Base-by-base conservation (phyloP, 2,329 filamentous ascomycete species). In the Stemphylium vesicarium region DNA sequence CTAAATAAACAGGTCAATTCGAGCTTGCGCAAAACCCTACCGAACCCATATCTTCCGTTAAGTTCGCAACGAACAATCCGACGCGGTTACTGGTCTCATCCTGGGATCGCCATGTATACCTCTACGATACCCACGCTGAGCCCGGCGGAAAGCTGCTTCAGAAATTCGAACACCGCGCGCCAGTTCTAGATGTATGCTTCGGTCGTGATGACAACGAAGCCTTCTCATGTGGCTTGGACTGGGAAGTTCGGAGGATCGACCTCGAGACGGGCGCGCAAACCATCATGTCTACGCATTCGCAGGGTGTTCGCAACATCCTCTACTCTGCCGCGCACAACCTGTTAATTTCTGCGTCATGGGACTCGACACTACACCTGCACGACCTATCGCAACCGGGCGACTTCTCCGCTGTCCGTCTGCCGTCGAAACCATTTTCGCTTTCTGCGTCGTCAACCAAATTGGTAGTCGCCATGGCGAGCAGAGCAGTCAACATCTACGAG, bases 401-500 rank as follows among this genome's bases (percentile, higher is more conserved):
- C 63, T 86, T 86, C n/a, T 83, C 89, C 39, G 84, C 80, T 39
- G 83, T 97, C 51, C 78, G 83, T 2, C 87, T 96, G 18, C 91
- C 90, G 0, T 89, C 88, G 24, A 99, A 96, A 76, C 92, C 92
- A 1, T 96, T 96, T 76, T 93, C 93, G 11, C 82, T 98, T 42
- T 90, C 84, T 29, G 75, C 85, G n/a, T 84, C 92, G 32, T 82
- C 89, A 44, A 92, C 90, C 46, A 96, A 96, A 75, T 84, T 96
- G 8, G 92, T 99, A 37, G 91, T 99, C 53, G 93, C 93, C 63
- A 98, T 99, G 95, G 91, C 93, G 2, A 91, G 90, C 50, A 90
- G 95, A 50, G 86, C 93, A n/a, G 87, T 97, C 57, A 88, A 95
- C 80, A 96, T 99, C 75, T 98, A 97, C 83, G 91, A 97, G 71